Evolutionary conservation across 2,329 filamentous ascomycete species (phyloP), one percentile per base, ranked within the genome.

Genomic region (Albophoma yamanashiensis): DNA sequence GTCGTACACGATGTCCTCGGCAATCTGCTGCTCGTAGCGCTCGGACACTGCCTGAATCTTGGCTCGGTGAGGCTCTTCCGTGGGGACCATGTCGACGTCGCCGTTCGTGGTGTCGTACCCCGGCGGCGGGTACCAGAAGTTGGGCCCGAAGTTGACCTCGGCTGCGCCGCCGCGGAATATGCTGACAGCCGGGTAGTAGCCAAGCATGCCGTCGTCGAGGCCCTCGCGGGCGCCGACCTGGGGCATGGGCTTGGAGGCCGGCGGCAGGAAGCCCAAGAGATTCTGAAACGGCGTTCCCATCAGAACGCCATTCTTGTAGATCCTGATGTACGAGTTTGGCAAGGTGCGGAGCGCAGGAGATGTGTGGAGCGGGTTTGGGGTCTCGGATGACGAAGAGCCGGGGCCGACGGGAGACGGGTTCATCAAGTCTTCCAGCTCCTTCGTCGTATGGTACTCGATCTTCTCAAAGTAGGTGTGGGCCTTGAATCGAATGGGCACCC

Each of bases 401-500:
- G 75, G 64, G 0, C 75, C 74, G 0, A 75, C 73, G 2, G 84
- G 80, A 17, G 85, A 83, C 1, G 86, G 86, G 68, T 89, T 90
- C 79, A 92, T 87, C 25, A 89, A 76, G 67, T 96, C 89, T 67
- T 97, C 92, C 47, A 97, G 85, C 65, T 95, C 89, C 71, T 96
- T 95, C 14, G 88, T 89, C 0, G 90, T 81, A 66, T 93, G 89
- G 72, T 95, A 95, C 70, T 96, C 92, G 64, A 92, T 89, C 70
- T 91, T 89, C 74, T 97, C 93, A 73, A 96, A 97, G 76, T 95
- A 96, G 58, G 92, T 89, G 71, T 95, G 91, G 50, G 89, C 86
- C 74, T 96, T 97, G 78, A 96, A 95, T 12, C 92, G 87, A 65
- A 97, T 96, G 1, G 94, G 92, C 53, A 97, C 91, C 56, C 94